Base-by-base conservation (phyloP, 176 grass and related monocot genomes). In the Carex littledalei region DNA sequence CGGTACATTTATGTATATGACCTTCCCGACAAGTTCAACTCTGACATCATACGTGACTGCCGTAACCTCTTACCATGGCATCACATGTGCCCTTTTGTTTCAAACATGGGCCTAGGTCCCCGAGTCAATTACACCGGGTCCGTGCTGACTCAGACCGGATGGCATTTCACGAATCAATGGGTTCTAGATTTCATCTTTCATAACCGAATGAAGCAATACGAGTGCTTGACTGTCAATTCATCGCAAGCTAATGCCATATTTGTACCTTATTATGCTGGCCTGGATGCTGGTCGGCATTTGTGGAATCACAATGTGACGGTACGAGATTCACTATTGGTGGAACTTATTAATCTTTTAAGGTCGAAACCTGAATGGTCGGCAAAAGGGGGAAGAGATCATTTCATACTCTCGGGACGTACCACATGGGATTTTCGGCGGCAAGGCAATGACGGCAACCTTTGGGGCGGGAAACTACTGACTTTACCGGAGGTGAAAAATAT, bases 1-100 rank as follows among this genome's bases (percentile, higher is more conserved):
- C 82, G 90, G 77, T 94, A 94, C 85, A 88, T 97, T 79, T 97
- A 97, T 70, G 87, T 94, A n/a, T 92, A 92, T 74, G 84, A 94
- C 1, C 90, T 97, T 16, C 92, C 94, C 12, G 58, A 85, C 0
- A 80, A 89, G 7, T 97, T 97, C 88, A 94, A 97, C 81, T 74
- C 75, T 18, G 94, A 92, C 75, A 89, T 97, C 53, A 37, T 97
- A 50, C 84, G 45, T 31, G 82, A 81, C 76, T 97, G 92, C 84
- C 81, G 18, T 14, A 67, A 79, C 64, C 77, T 97, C 55, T 87
- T 55, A 65, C 85, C 83, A 63, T 92, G 88, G 87, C 83, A 32
- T 54, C 86, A 89, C 90, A 91, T 81, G 94, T 92, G 94, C 87
- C 81, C 85, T 84, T 87, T 78, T 90, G 84, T 88, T 55, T 85